phyloP scores from a whole-genome alignment of 2,329 filamentous ascomycete genomes.

The Fusarium chaquense region DNA sequence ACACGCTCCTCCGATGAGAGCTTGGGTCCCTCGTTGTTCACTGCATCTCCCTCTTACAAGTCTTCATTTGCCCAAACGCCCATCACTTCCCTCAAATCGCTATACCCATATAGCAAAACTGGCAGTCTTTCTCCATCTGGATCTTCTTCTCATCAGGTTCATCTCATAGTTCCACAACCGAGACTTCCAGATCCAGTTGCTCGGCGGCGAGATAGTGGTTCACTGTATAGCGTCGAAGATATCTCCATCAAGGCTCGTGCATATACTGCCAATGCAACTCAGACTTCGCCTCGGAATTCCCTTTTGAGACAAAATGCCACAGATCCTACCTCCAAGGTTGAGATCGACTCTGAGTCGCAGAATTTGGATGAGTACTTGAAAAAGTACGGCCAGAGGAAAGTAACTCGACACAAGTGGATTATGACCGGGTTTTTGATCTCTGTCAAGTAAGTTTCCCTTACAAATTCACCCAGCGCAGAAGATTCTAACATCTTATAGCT shows the following conservation, averaged over 20 bases:
- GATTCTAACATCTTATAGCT: conserved; percentile 12
- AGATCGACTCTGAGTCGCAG: conserved; percentile 31
- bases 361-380: conserved; percentile 29
- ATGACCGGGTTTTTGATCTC: conserved; percentile 31
- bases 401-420: conserved; percentile 28
- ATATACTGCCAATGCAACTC: conserved; percentile 15
- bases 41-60: conserved; percentile 28
- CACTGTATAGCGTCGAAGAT: conserved; percentile 3
- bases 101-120: conserved; percentile 2
- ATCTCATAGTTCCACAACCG: conserved; percentile 9
- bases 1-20: conserved; percentile 21
- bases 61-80: conserved; percentile 33
- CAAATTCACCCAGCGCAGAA: accelerated
- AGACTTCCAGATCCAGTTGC: conserved; percentile 14
- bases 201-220: conserved; percentile 17
- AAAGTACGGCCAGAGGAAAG: conserved; percentile 25
- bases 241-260: neutral
- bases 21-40: conserved; percentile 14
- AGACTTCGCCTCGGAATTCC: conserved; percentile 22
- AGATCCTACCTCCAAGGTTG: neutral
- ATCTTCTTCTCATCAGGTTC: neutral
- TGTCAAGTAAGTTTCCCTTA: conserved; percentile 17
- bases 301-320: neutral
- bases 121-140: neutral
- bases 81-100: conserved; percentile 11